Base-by-base conservation (phyloP, 345 rosid genomes). In the Bruguiera gymnorhiza region DNA sequence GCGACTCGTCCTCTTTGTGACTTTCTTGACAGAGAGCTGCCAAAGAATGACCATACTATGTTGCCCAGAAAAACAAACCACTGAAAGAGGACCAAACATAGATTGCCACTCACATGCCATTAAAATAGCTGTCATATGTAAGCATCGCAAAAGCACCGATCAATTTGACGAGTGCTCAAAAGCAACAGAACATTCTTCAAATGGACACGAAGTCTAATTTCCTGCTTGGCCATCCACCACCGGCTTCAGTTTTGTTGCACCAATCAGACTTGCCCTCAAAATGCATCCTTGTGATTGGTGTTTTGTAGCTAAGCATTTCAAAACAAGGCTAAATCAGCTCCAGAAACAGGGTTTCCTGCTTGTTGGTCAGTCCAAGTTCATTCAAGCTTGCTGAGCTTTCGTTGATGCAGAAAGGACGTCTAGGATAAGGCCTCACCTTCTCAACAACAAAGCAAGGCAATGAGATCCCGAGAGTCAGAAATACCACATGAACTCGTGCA, bases 361-460 rank as follows among this genome's bases (percentile, higher is more conserved):
- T 91, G 78, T 84, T 82, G 54, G 86, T 83, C 66, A 93, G 85
- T 63, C 96, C 96, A 48, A 86, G 79, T 67, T 83, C 90, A 62
- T 79, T 79, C 68, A 93, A 82, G 70, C 88, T 88, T 59, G 69
- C 83, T 59, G 82, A 68, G 77, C 86, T 70, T 53, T 82, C 92
- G 43, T 48, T 65, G 43, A 65, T 69, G 69, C 73, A 71, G 63
- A 91, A 91, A n/a, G 83, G 85, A 66, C 71, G 80, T 18, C 89
- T 88, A 34, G 98, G 98, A 66, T 82, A 93, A 69, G 96, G 78
- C 79, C 88, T 83, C 58, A 93, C 83, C 97, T 91, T 88, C 71
- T 78, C 80, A 83, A 36, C 64, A 70, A 67, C 4, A 43, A 66
- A 70, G 77, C 26, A 36, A 16, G 51, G 54, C 18, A 62, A 29